These are phyloP conservation scores for Aspergillaceae sp. DNA, from an alignment of 2,329 filamentous ascomycete species.

Conservation along the genomic window DNA sequence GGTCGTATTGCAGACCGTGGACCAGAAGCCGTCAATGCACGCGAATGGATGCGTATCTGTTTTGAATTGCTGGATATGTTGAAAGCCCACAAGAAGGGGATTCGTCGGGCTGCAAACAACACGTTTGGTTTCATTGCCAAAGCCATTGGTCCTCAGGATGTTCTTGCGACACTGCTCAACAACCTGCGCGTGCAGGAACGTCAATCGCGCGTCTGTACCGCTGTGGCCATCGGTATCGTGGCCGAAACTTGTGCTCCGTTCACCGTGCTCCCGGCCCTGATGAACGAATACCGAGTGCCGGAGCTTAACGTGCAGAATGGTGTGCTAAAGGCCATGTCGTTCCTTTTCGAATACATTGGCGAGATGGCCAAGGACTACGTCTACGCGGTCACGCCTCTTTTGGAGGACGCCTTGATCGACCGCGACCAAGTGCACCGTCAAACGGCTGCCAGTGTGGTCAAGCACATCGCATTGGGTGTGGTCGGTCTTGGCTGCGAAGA, in stretches of 20 bases:
- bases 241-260: conserved; percentile 97
- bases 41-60: conserved; percentile 99
- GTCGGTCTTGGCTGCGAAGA: conserved; percentile 96
- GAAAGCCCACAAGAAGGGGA: conserved; percentile 99
- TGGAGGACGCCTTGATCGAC: conserved; percentile 95
- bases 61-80: conserved; percentile 99
- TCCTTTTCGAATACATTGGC: conserved; percentile 98
- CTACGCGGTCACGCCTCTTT: conserved; percentile 88
- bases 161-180: conserved; percentile 88
- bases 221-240: conserved; percentile 95
- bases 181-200: conserved; percentile 95
- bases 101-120: conserved; percentile 95
- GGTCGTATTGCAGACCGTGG: conserved; percentile 96
- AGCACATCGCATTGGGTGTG: conserved; percentile 95
- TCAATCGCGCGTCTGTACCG: conserved; percentile 96
- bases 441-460: conserved; percentile 91
- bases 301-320: conserved; percentile 98
- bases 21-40: conserved; percentile 88
- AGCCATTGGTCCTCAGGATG: conserved; percentile 95
- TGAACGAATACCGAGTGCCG: conserved; percentile 98
- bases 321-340: conserved; percentile 91
- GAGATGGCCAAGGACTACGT: conserved; percentile 99
- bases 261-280: conserved; percentile 93
- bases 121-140: conserved; percentile 99
- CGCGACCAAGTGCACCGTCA: conserved; percentile 96